Conservation (phyloP, 768 basidiomycete genomes). For the Chalciporus piperatus region DNA sequence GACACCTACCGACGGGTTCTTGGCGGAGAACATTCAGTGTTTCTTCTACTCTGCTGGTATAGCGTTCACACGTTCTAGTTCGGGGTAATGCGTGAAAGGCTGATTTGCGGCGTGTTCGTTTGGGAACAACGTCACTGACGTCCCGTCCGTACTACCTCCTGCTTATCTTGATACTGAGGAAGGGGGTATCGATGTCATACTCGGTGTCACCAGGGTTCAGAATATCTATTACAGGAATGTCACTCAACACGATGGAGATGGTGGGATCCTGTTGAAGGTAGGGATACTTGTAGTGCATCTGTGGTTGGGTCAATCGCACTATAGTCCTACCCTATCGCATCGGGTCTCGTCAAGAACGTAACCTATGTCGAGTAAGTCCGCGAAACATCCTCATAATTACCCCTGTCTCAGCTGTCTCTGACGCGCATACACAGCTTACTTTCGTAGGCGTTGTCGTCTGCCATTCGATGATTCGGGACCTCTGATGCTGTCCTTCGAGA, state of each 20-base stretch:
- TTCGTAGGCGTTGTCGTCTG: slow-evolving; percentile 1
- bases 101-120: slow-evolving; percentile 7
- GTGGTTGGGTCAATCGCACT: too few species aligned
- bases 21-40: slow-evolving; percentile 13
- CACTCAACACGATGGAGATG: background rate
- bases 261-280: slow-evolving; percentile 11
- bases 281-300: background rate
- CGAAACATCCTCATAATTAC: background rate
- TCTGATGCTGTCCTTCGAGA: slow-evolving; percentile 1
- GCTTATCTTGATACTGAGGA: background rate
- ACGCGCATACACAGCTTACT: background rate
- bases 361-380: slow-evolving; percentile 9
- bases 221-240: slow-evolving; percentile 12
- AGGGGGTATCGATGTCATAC: background rate
- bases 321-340: slow-evolving; percentile 6
- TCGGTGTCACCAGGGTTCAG: background rate
- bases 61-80: background rate
- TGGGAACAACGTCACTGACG: background rate
- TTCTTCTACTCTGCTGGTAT: background rate
- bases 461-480: background rate
- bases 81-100: background rate
- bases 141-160: slow-evolving; percentile 2
- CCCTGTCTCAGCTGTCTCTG: background rate
- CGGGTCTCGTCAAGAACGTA: slow-evolving; percentile 9
- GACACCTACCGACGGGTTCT: slow-evolving; percentile 23